A percentile compares a stretch with the other conserved stretches of the same genome.
Evolutionary conservation across 164 flowering plant genomes (phyloP).

Genomic region (Macadamia tetraphylla): DNA sequence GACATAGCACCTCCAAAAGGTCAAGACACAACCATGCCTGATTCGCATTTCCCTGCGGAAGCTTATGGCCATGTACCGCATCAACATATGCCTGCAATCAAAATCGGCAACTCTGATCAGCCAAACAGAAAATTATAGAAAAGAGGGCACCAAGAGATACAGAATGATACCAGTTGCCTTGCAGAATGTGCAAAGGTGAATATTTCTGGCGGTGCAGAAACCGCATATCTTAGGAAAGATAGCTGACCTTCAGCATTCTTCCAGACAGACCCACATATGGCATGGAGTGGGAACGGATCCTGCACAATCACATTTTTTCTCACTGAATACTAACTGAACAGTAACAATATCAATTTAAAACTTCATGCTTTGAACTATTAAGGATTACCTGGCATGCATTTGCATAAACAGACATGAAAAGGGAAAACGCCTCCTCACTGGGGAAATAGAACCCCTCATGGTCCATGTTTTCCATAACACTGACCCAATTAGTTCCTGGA

Average conservation of each 20-base stretch:
- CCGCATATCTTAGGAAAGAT: constrained; percentile 81
- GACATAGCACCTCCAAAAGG: constrained; percentile 71
- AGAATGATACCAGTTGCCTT: constrained; percentile 56
- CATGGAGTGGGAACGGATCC: constrained; percentile 88
- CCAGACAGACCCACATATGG: constrained; percentile 81
- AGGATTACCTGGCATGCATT: constrained; percentile 38
- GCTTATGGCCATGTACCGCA: constrained; percentile 43
- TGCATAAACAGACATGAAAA: constrained; percentile 66
- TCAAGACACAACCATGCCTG: constrained; percentile 84
- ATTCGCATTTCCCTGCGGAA: constrained; percentile 48
- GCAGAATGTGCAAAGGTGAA: constrained; percentile 66
- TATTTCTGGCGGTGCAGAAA: constrained; percentile 66
- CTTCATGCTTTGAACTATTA: too few species aligned
- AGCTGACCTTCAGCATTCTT: constrained; percentile 78
- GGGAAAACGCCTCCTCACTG: constrained; percentile 59
- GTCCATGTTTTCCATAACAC: constrained; percentile 80
- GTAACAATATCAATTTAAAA: not conserved
- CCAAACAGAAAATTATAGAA: constrained; percentile 1
- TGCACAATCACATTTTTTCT: constrained; percentile 21
- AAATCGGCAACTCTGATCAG: constrained; percentile 1
- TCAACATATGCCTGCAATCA: constrained; percentile 53
- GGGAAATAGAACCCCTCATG: constrained; percentile 89
- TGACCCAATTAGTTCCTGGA: constrained; percentile 68
- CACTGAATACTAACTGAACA: constrained; percentile 3
- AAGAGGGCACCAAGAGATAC: not conserved